phyloP scores from a whole-genome alignment of 2,329 filamentous ascomycete species.

The Didymella segeticola region DNA sequence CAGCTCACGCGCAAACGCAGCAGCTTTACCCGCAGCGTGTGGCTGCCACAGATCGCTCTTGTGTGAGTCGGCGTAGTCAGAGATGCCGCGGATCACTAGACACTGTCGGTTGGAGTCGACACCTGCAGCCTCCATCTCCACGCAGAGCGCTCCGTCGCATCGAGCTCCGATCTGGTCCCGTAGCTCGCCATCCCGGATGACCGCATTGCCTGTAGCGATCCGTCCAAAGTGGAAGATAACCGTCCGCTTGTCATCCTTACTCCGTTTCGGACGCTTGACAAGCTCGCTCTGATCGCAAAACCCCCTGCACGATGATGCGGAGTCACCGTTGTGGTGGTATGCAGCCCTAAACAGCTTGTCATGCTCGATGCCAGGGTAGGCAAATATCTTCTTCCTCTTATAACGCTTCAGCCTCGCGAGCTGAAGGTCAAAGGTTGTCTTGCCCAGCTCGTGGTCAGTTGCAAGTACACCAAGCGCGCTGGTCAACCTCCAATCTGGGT shows the following conservation, averaged over 20 bases:
- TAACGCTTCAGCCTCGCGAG: neutral
- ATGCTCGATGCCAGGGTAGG: neutral
- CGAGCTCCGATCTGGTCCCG: constrained; percentile 9
- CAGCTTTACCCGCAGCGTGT: constrained; percentile 17
- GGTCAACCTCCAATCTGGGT: neutral
- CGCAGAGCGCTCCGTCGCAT: constrained; percentile 17
- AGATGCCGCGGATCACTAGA: constrained; percentile 19
- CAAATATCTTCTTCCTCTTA: neutral
- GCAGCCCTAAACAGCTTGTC: neutral
- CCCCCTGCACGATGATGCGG: neutral
- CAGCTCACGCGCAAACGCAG: constrained; percentile 17
- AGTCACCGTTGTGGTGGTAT: neutral
- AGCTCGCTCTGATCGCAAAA: neutral
- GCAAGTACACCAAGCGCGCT: neutral
- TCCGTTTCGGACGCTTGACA: neutral
- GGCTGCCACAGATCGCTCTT: constrained; percentile 17
- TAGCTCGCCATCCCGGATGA: neutral
- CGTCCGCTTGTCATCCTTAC: neutral
- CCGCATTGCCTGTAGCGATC: neutral
- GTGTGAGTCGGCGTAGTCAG: constrained; percentile 21
- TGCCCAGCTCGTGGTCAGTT: neutral
- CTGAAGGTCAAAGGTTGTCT: neutral
- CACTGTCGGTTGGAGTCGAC: constrained; percentile 17
- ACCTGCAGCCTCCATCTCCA: constrained; percentile 18
- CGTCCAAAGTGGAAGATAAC: neutral